These are phyloP conservation scores for Sutorius australiensis DNA, from an alignment of 768 basidiomycete species.

Conservation along the genomic window DNA sequence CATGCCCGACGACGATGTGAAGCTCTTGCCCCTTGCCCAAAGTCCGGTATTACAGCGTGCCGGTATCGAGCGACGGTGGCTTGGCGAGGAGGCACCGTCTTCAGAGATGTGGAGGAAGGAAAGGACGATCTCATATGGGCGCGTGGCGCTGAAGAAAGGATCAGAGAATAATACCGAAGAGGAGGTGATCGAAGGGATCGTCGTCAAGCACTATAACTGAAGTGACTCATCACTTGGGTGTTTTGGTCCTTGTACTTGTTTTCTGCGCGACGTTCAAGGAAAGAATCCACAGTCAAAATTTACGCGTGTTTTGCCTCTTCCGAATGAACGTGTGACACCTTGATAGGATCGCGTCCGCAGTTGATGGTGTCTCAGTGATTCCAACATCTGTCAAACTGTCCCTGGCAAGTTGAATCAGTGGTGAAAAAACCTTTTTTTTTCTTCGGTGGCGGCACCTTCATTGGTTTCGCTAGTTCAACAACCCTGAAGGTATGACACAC, in stretches of 20 bases:
- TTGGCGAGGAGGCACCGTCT: slow-evolving; percentile 41
- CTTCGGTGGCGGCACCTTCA: too few species aligned
- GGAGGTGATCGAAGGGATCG: slow-evolving; percentile 49
- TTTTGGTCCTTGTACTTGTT: background rate
- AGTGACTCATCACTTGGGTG: too few species aligned
- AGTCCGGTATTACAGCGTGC: slow-evolving; percentile 47
- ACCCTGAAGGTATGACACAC: too few species aligned
- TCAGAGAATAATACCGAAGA: slow-evolving; percentile 46
- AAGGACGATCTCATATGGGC: slow-evolving; percentile 49
- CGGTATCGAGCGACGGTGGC: slow-evolving; percentile 37
- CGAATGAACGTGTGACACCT: background rate
- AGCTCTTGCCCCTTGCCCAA: slow-evolving; percentile 40
- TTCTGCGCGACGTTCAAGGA: background rate
- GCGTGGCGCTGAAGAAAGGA: slow-evolving; percentile 38
- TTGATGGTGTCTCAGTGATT: background rate
- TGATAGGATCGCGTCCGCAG: background rate
- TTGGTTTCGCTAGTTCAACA: too few species aligned
- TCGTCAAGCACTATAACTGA: slow-evolving; percentile 57
- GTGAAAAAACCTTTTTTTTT: background rate
- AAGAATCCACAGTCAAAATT: background rate
- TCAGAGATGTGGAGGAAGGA: slow-evolving; percentile 50
- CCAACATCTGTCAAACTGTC: background rate
- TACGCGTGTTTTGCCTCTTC: background rate
- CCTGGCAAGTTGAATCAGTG: background rate
- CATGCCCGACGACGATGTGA: slow-evolving; percentile 48